Evolutionary conservation across 1,284 basidiomycete species (phyloP).

Genomic region (Sphaerobolus stellatus): DNA sequence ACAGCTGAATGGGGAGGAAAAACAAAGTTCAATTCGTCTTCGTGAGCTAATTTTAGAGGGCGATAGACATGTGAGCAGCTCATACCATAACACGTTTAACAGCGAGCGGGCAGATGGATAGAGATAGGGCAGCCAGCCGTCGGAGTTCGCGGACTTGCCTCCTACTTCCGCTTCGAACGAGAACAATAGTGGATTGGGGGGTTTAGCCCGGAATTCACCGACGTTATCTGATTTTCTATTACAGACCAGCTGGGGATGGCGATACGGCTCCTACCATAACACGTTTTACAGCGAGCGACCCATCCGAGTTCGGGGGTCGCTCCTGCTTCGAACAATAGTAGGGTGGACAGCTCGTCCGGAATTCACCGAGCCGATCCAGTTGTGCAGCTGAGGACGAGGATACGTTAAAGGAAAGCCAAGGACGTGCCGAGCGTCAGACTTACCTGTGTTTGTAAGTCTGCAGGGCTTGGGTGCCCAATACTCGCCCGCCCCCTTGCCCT

Average conservation of each 20-base stretch:
- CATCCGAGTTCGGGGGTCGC: background rate
- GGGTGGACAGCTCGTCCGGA: background rate
- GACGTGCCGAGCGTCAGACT: too few relatives aligned
- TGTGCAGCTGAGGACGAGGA: too few relatives aligned
- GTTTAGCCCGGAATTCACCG: background rate
- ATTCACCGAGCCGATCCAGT: conserved; percentile 12
- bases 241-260: background rate
- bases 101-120: background rate
- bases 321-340: conserved; percentile 1
- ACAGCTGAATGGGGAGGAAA: too few relatives aligned
- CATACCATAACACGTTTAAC: background rate
- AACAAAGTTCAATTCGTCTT: too few relatives aligned
- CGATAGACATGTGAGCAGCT: too few relatives aligned
- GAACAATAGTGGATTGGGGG: background rate
- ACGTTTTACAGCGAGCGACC: conserved; percentile 13
- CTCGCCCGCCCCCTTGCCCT: too few relatives aligned
- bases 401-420: too few relatives aligned
- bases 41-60: too few relatives aligned
- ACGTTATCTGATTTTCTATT: background rate
- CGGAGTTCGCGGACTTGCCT: background rate
- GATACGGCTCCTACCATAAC: conserved; percentile 1
- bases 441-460: too few relatives aligned
- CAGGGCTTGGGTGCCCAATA: too few relatives aligned
- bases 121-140: background rate
- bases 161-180: background rate